A percentile compares a stretch with the other conserved stretches of the same genome.
Evolutionary conservation across 139 green algal genomes (phyloP).

Genomic region (Spirogloea muscicola): DNA sequence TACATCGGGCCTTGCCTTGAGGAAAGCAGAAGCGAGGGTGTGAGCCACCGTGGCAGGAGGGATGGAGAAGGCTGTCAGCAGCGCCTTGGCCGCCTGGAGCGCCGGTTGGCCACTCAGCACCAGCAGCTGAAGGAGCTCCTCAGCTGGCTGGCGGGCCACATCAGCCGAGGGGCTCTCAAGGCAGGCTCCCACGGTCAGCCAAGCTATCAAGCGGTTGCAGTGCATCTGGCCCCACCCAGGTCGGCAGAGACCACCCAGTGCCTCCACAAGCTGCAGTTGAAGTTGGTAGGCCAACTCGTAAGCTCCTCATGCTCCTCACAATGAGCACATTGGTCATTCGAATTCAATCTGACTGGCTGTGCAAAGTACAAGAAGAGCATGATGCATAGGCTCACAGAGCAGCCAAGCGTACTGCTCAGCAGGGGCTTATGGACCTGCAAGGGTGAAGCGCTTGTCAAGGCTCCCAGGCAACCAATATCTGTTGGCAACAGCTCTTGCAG

Average conservation of each 20-base stretch:
- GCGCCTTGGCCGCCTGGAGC: slow-evolving; percentile 2
- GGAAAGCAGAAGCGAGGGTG: slow-evolving; percentile 13
- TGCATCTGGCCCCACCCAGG: slow-evolving; percentile 9
- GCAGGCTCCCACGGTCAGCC: background rate
- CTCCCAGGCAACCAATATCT: too few species aligned
- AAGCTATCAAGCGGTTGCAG: background rate
- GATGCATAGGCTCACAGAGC: too few species aligned
- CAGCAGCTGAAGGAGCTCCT: slow-evolving; percentile 30
- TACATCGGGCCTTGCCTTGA: slow-evolving; percentile 4
- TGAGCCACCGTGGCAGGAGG: slow-evolving; percentile 1
- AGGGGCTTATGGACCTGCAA: too few species aligned
- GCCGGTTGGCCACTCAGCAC: slow-evolving; percentile 4
- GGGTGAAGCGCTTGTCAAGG: too few species aligned
- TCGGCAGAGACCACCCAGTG: background rate
- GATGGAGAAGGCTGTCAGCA: slow-evolving; percentile 7
- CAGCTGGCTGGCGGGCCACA: background rate
- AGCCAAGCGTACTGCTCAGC: too few species aligned
- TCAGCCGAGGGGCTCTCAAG: slow-evolving; percentile 1
- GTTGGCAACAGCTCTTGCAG: too few species aligned
- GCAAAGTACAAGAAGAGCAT: too few species aligned
- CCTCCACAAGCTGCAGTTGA: slow-evolving; percentile 5
- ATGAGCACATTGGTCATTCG: too few species aligned
- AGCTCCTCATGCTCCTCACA: background rate
- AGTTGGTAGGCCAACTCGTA: background rate
- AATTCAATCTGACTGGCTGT: too few species aligned